Evolutionary conservation across 176 grass and related monocot species (phyloP), one percentile per base, ranked within the genome.

Genomic region (Pharus latifolius): DNA sequence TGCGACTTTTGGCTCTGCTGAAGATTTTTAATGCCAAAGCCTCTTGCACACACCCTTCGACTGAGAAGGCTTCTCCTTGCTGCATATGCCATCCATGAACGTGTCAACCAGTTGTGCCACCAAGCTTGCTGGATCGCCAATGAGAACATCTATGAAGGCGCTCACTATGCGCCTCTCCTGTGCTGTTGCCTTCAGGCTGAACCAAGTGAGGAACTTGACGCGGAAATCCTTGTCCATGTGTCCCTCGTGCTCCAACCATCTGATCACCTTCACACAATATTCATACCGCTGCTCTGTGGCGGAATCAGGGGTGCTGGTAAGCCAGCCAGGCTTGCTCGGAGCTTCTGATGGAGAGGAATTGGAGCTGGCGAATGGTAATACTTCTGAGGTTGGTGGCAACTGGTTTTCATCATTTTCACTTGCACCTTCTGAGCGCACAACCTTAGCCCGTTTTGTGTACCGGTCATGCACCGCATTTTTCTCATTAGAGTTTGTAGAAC

Each of bases 201-300:
- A 96, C 93, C 88, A 96, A 34, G 93, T 96, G 42, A 96, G 88
- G 40, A 96, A 96, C 54, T 87, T 89, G 47, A 96, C 83, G 24
- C 88, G 79, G 12, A 96, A 84, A 10, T 92, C 86, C 45, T 78
- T 87, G 48, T 89, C 73, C 80, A 96, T 89, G 72, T 87, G 89
- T 26, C 88, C 85, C 54, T 89, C 83, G 8, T 57, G 73, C 53
- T 96, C 93, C 53, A 96, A 62, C 88, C 93, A 92, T 70, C 85
- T 92, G 74, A 96, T 80, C 63, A 89, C 93, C 79, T 78, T 96
- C 26, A 96, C 93, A 7, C 93, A 92, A 56, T 96, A 92, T 15
- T 96, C 93, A 10, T 96, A 96, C 49, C 73, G 72, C 60, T 78
- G 73, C 69, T 96, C 93, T 32, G 62, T 78, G 29, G 79, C 55